Evolutionary conservation across 2,329 filamentous ascomycete species (phyloP), one percentile per base, ranked within the genome.

Genomic region (Parafenestella ontariensis): DNA sequence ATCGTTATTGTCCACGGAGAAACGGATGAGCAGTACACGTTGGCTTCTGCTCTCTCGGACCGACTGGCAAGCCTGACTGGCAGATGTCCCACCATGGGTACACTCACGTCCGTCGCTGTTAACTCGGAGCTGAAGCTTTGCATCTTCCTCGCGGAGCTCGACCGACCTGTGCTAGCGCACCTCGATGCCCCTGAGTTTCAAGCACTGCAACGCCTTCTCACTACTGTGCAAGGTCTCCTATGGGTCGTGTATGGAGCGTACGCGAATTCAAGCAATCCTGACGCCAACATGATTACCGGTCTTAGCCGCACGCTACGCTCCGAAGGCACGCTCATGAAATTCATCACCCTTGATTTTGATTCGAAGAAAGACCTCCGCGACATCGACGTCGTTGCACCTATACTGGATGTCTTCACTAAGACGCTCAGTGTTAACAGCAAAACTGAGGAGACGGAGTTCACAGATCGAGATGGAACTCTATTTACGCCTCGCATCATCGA

Each of bases 1-100:
- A 49, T 65, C 8, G 31, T 54, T 1, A 60, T 68, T 28, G 49
- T 68, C 17, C 61, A 61, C 29, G 58, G 54, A 9, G 46, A 54
- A 13, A 54, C 50, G 10, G 11, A 39, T 10, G n/a, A 55, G 5
- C 64, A 68, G 36, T 18, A 42, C 8, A 39, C 49, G 15, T 40
- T 68, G n/a, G 61, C 61, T 15, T 34, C 41, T 24, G 46, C 55
- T n/a, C 60, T 67, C 42, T 56, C 60, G 2, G 49, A 24, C 23
- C 24, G 40, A 17, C 41, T 68, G 3, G 6, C 40, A 10, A 47
- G 21, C 13, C 29, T 61, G 15, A 55, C 54, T 18, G 49, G 54
- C 7, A 33, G 5, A 7, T 17, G 29, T 17, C 39, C 52, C 2
- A 48, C 37, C 5, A 15, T 11, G 9, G 49, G 56, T 5, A 44